These are phyloP conservation scores for Sequoiadendron giganteum DNA, from an alignment of 75 land plant species.

Conservation along the genomic window DNA sequence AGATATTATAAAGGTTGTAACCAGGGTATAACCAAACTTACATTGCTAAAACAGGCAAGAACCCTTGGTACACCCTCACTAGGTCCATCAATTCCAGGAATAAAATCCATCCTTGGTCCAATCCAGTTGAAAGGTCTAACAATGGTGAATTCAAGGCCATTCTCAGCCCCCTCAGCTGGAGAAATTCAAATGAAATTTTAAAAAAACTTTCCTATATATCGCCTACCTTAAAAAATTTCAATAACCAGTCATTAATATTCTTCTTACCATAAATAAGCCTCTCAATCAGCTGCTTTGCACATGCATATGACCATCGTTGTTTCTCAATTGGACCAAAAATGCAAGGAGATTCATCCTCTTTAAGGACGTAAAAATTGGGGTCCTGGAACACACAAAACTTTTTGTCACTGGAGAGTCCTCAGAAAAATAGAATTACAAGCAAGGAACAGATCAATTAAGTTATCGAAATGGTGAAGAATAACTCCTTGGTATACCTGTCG, in stretches of 20 bases:
- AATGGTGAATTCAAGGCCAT: conserved; percentile 94
- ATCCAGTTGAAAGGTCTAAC: conserved; percentile 99
- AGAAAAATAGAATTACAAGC: background rate
- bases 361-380: conserved; percentile 73
- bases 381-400: conserved; percentile 41
- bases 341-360: conserved; percentile 90
- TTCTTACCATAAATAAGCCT: conserved; percentile 84
- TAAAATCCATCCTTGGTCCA: conserved; percentile 99
- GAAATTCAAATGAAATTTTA: background rate
- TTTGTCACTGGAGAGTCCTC: background rate
- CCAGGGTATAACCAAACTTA: conserved; percentile 25
- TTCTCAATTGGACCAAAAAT: conserved; percentile 95
- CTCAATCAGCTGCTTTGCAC: conserved; percentile 97
- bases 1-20: background rate
- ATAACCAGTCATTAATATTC: background rate
- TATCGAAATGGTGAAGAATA: background rate
- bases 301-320: conserved; percentile 98
- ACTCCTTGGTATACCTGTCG: conserved; percentile 48
- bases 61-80: conserved; percentile 98
- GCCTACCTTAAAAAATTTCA: background rate
- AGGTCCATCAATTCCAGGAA: conserved; percentile 98
- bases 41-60: conserved; percentile 96
- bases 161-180: conserved; percentile 94
- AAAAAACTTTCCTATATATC: background rate
- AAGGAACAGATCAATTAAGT: background rate